These are phyloP conservation scores for Fomitopsis palustris DNA, from an alignment of 1,284 basidiomycete genomes.

Conservation along the genomic window DNA sequence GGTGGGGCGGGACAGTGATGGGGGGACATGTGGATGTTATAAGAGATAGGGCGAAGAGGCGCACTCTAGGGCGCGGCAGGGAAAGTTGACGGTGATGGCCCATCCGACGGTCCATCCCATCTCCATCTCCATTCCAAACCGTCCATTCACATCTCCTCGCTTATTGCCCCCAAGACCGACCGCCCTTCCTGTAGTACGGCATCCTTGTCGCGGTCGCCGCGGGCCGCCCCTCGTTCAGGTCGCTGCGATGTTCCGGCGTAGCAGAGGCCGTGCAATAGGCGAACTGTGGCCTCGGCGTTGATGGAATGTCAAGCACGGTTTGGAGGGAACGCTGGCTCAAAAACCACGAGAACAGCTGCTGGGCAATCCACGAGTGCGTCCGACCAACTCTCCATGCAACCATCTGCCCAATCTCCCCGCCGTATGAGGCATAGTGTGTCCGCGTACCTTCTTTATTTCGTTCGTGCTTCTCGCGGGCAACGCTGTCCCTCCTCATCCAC, in stretches of 20 bases:
- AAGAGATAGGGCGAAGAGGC: not conserved
- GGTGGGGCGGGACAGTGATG: not conserved
- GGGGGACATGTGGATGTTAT: not conserved
- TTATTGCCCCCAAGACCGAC: not conserved
- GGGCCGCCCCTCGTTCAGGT: not conserved
- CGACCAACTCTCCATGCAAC: not conserved
- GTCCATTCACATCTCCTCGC: not conserved
- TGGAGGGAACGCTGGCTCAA: too few species aligned
- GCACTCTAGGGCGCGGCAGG: not conserved
- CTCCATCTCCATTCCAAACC: too few species aligned
- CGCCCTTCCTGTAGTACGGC: not conserved
- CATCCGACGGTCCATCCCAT: not conserved
- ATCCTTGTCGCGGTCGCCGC: not conserved
- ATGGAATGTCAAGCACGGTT: too few species aligned
- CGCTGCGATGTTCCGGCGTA: too few species aligned
- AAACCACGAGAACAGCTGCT: too few species aligned
- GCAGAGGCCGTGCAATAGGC: too few species aligned
- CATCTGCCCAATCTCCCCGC: not conserved
- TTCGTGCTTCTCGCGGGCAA: not conserved
- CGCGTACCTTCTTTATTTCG: not conserved
- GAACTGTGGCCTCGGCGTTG: too few species aligned
- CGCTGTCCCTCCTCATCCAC: not conserved
- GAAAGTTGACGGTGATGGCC: not conserved
- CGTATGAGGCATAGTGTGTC: not conserved
- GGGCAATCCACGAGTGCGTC: too few species aligned